These are phyloP conservation scores for Myrica gale DNA, from an alignment of 306 rosid genomes.

Conservation along the genomic window DNA sequence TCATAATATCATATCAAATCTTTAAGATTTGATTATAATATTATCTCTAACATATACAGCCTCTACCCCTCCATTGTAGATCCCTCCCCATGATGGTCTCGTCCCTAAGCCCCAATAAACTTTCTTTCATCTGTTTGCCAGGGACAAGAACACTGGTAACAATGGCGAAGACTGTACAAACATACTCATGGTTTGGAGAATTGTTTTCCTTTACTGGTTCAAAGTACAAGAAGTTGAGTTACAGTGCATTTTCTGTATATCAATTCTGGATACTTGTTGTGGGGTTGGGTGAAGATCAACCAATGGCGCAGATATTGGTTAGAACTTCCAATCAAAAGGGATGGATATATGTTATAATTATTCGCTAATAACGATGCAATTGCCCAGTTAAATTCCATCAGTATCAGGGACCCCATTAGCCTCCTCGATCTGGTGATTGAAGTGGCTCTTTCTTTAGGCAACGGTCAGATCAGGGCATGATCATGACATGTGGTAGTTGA, in stretches of 20 bases:
- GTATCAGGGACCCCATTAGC: constrained; percentile 23
- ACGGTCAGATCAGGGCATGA: neutral
- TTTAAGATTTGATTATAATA: too few relatives aligned
- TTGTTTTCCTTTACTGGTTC: too few relatives aligned
- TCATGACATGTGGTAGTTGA: constrained; percentile 9
- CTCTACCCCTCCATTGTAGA: too few relatives aligned
- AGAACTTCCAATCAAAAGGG: constrained; percentile 22
- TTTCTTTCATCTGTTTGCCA: too few relatives aligned
- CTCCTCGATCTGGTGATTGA: constrained; percentile 24
- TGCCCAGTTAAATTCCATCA: constrained; percentile 23
- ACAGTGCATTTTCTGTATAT: constrained; percentile 16
- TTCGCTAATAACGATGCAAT: constrained; percentile 25
- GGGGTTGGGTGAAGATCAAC: constrained; percentile 1
- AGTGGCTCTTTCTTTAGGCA: constrained; percentile 23
- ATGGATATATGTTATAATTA: constrained; percentile 12
- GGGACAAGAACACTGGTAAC: too few relatives aligned
- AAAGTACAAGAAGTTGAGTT: too few relatives aligned
- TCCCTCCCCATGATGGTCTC: too few relatives aligned
- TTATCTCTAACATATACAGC: too few relatives aligned
- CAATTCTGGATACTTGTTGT: constrained; percentile 23
- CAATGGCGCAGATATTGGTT: neutral
- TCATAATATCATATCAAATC: too few relatives aligned
- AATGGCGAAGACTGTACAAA: too few relatives aligned
- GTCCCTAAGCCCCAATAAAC: too few relatives aligned
- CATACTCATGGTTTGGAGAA: too few relatives aligned